phyloP scores from a whole-genome alignment of 2,329 filamentous ascomycete species.

The Trichophyton mentagrophytes region DNA sequence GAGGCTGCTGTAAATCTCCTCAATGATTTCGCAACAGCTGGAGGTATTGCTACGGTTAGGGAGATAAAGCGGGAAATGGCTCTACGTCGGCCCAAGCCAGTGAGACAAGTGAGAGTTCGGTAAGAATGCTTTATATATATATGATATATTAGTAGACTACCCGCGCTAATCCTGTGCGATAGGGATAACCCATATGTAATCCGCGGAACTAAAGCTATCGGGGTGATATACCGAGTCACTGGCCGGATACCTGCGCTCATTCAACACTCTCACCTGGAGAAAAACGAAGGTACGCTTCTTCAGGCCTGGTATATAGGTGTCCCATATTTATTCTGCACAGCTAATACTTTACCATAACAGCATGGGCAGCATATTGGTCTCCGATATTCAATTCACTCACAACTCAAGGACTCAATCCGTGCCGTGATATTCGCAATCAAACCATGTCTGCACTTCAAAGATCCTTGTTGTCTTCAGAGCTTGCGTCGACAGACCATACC shows the following conservation, averaged over 20 bases:
- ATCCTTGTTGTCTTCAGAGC: slow-evolving; percentile 68
- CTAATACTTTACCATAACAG: slow-evolving; percentile 33
- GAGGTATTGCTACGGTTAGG: slow-evolving; percentile 55
- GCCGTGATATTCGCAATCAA: slow-evolving; percentile 79
- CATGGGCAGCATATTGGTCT: slow-evolving; percentile 96
- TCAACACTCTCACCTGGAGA: slow-evolving; percentile 83
- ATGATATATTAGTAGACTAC: background rate
- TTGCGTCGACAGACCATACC: slow-evolving; percentile 70
- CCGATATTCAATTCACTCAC: slow-evolving; percentile 84
- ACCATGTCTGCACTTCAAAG: slow-evolving; percentile 78
- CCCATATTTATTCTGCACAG: slow-evolving; percentile 8
- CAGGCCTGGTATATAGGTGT: background rate
- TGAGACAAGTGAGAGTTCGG: slow-evolving; percentile 43
- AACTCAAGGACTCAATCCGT: slow-evolving; percentile 85
- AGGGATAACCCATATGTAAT: slow-evolving; percentile 60
- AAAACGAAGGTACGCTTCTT: slow-evolving; percentile 53
- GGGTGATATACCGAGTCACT: slow-evolving; percentile 70
- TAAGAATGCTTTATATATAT: slow-evolving; percentile 25
- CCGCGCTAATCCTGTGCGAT: background rate
- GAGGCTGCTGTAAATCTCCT: slow-evolving; percentile 72
- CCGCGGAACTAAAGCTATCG: slow-evolving; percentile 68
- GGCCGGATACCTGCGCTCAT: slow-evolving; percentile 73
- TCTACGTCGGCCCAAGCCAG: slow-evolving; percentile 39
- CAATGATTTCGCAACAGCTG: slow-evolving; percentile 79
- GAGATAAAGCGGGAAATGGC: slow-evolving; percentile 55